Evolutionary conservation across 352 stramenopile genomes (phyloP).

Genomic region (Globisporangium perplexum): DNA sequence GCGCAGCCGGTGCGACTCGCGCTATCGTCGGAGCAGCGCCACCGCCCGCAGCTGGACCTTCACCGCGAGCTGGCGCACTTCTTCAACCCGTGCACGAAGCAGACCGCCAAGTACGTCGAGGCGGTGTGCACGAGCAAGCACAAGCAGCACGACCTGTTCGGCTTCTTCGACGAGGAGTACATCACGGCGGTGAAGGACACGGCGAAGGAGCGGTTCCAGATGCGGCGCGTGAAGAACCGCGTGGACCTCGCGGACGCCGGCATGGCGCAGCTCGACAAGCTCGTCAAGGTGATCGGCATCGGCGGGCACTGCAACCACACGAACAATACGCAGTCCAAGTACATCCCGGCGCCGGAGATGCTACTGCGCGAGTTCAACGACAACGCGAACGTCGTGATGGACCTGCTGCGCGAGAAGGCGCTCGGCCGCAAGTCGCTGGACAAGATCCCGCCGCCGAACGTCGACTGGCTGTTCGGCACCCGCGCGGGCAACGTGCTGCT

Average conservation of each 20-base stretch:
- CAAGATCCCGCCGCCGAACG: slow-evolving; percentile 57
- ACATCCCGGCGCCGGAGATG: slow-evolving; percentile 63
- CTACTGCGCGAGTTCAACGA: slow-evolving; percentile 63
- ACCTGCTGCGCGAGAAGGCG: slow-evolving; percentile 67
- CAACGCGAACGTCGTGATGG: slow-evolving; percentile 59
- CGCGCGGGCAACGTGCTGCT: slow-evolving; percentile 45
- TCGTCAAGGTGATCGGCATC: slow-evolving; percentile 57
- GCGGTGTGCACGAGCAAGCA: slow-evolving; percentile 25
- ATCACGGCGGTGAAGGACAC: slow-evolving; percentile 49
- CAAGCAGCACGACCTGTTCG: slow-evolving; percentile 36
- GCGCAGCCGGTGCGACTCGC: not conserved
- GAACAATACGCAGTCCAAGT: slow-evolving; percentile 64
- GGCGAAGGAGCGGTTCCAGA: slow-evolving; percentile 53
- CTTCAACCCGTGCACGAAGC: slow-evolving; percentile 40
- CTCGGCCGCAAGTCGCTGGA: slow-evolving; percentile 56
- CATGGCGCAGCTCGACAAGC: slow-evolving; percentile 66
- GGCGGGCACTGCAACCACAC: slow-evolving; percentile 64
- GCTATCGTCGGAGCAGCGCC: not conserved
- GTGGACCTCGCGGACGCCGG: slow-evolving; percentile 66
- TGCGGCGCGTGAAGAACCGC: slow-evolving; percentile 52
- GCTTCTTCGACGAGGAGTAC: slow-evolving; percentile 63
- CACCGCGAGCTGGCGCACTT: slow-evolving; percentile 37
- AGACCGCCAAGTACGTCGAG: slow-evolving; percentile 26
- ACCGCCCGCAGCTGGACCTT: slow-evolving; percentile 25
- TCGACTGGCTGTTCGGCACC: slow-evolving; percentile 51